Conservation (phyloP, 768 basidiomycete genomes). For the Stropharia rugosoannulata region DNA sequence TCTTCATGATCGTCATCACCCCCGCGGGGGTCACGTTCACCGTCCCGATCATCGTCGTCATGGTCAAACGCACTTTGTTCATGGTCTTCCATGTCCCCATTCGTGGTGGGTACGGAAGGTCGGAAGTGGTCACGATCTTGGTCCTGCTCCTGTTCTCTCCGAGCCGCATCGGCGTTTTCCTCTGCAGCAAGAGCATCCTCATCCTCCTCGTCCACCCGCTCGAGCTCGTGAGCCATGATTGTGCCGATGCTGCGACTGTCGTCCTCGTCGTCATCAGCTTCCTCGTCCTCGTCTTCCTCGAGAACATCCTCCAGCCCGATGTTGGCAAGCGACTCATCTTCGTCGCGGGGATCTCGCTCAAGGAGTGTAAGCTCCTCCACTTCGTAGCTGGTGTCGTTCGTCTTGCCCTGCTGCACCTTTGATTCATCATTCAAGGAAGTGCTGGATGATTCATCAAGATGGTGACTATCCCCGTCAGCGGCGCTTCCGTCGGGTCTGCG, state of each 20-base stretch:
- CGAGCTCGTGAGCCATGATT: slow-evolving; percentile 65
- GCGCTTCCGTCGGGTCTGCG: slow-evolving; percentile 7
- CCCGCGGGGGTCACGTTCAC: slow-evolving; percentile 7
- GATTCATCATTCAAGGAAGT: too few relatives aligned
- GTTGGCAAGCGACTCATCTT: slow-evolving; percentile 15
- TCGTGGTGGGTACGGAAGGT: neutral
- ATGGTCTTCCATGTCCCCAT: too few relatives aligned
- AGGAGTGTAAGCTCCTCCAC: neutral
- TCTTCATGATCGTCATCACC: slow-evolving; percentile 11
- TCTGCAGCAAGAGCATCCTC: slow-evolving; percentile 50
- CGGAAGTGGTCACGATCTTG: slow-evolving; percentile 12
- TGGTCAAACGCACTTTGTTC: slow-evolving; percentile 2
- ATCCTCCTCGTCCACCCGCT: slow-evolving; percentile 74
- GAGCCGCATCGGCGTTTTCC: neutral
- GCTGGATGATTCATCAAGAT: too few relatives aligned
- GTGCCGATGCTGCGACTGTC: slow-evolving; percentile 75
- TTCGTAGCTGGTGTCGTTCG: slow-evolving; percentile 12
- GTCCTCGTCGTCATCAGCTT: slow-evolving; percentile 51
- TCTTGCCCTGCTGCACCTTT: slow-evolving; percentile 22
- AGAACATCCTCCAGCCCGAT: slow-evolving; percentile 40
- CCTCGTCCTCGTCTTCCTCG: slow-evolving; percentile 35
- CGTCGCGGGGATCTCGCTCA: slow-evolving; percentile 20
- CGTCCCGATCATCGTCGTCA: slow-evolving; percentile 11
- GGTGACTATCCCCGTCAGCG: slow-evolving; percentile 6
- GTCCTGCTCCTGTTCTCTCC: neutral